These are phyloP conservation scores for Myriosclerotinia duriaeana DNA, from an alignment of 2,329 filamentous ascomycete genomes.

Conservation along the genomic window DNA sequence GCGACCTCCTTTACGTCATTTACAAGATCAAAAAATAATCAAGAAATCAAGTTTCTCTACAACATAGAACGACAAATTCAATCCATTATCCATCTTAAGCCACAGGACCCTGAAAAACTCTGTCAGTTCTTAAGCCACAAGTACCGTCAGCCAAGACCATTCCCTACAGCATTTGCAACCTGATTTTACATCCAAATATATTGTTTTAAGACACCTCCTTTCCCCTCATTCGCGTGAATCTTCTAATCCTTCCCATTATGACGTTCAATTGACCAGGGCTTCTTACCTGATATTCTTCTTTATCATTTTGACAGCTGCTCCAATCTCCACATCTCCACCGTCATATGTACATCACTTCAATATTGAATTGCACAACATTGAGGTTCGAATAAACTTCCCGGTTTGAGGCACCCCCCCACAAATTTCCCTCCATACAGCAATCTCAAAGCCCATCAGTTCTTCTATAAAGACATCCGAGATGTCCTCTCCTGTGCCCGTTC, in stretches of 20 bases:
- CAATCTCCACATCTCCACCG: not conserved
- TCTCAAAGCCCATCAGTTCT: not conserved
- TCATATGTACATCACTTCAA: constrained; percentile 14
- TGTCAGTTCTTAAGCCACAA: not conserved
- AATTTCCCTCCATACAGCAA: not conserved
- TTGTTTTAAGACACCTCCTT: not conserved
- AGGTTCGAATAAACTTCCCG: constrained; percentile 4
- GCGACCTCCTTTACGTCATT: constrained; percentile 5
- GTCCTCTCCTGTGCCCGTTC: not conserved
- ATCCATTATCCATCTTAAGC: not conserved
- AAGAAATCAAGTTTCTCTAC: constrained; percentile 6
- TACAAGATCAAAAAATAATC: not conserved
- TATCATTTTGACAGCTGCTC: not conserved
- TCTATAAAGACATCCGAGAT: constrained; percentile 15
- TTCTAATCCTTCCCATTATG: not conserved
- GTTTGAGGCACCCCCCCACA: not conserved
- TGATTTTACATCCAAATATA: not conserved
- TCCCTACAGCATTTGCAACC: not conserved
- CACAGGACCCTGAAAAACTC: constrained; percentile 17
- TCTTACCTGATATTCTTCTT: not conserved
- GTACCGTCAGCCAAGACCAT: constrained; percentile 17
- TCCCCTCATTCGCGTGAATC: constrained; percentile 6
- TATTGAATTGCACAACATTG: too few relatives aligned
- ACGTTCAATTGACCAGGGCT: not conserved
- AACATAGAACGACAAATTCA: not conserved